phyloP scores from a whole-genome alignment of 1,139 yeast genomes.

The Taphrina wiesneri region DNA sequence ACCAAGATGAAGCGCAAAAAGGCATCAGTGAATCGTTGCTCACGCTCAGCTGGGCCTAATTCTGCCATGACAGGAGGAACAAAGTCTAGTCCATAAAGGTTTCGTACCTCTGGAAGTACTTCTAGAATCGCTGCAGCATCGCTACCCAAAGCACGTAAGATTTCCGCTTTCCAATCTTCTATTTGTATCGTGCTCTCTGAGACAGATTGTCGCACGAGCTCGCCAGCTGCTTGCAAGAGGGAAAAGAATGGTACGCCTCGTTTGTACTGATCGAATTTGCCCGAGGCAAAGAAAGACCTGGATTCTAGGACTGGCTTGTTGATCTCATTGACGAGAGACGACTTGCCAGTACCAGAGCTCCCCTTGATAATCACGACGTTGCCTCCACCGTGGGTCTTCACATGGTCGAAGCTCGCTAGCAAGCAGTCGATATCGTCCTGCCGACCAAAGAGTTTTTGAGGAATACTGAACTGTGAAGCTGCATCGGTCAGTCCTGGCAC shows the following conservation, averaged over 20 bases:
- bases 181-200: conserved; percentile 18
- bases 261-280: conserved; percentile 33
- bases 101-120: conserved; percentile 23
- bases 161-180: conserved; percentile 15
- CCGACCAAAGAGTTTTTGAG: conserved; percentile 24
- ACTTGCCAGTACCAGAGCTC: conserved; percentile 30
- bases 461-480: conserved; percentile 28
- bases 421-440: conserved; percentile 17
- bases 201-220: conserved; percentile 15
- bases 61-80: conserved; percentile 16
- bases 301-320: conserved; percentile 26
- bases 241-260: conserved; percentile 31
- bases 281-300: conserved; percentile 23
- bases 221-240: conserved; percentile 17
- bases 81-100: neutral
- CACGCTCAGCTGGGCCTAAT: conserved; percentile 27
- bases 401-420: conserved; percentile 11
- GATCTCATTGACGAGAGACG: conserved; percentile 30
- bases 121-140: conserved; percentile 20
- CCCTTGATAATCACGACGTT: conserved; percentile 28
- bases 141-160: conserved; percentile 8
- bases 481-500: conserved; percentile 22
- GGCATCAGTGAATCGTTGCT: conserved; percentile 27
- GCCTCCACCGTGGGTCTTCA: conserved; percentile 20
- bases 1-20: conserved; percentile 18